Evolutionary conservation across 495 filamentous ascomycete genomes (phyloP).

Genomic region (Trichocladium antarcticum): DNA sequence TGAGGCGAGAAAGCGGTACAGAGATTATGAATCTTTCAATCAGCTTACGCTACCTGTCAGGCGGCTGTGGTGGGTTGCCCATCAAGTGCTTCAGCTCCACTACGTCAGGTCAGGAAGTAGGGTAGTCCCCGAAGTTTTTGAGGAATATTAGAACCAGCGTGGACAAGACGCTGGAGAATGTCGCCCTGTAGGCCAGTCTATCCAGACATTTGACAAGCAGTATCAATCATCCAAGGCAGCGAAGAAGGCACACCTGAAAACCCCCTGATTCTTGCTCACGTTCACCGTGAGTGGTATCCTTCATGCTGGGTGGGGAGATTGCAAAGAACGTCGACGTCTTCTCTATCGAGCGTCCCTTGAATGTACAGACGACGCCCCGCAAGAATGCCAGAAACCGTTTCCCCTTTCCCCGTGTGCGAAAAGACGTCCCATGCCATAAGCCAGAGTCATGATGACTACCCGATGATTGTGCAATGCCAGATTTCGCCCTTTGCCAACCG

Average conservation of each 20-base stretch:
- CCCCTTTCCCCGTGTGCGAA: constrained; percentile 10
- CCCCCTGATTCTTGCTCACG: background rate
- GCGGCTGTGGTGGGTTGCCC: background rate
- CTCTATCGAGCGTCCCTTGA: constrained; percentile 12
- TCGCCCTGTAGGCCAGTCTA: too few relatives aligned
- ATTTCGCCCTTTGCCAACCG: background rate
- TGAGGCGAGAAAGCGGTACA: background rate
- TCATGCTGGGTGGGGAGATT: background rate
- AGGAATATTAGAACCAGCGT: background rate
- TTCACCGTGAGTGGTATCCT: background rate
- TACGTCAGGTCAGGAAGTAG: too few relatives aligned
- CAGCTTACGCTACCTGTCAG: background rate
- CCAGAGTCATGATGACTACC: constrained; percentile 7
- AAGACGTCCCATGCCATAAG: constrained; percentile 16
- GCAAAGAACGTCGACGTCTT: constrained; percentile 13
- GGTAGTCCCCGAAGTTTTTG: too few relatives aligned
- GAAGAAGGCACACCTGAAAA: background rate
- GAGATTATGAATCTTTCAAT: background rate
- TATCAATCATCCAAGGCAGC: background rate
- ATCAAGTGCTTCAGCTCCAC: background rate
- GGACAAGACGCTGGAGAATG: too few relatives aligned
- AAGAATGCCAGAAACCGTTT: constrained; percentile 10
- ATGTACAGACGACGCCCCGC: constrained; percentile 14
- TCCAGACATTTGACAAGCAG: background rate
- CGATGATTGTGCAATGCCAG: constrained; percentile 3